phyloP scores from a whole-genome alignment of 2,329 filamentous ascomycete species.

The Xylariales sp. region DNA sequence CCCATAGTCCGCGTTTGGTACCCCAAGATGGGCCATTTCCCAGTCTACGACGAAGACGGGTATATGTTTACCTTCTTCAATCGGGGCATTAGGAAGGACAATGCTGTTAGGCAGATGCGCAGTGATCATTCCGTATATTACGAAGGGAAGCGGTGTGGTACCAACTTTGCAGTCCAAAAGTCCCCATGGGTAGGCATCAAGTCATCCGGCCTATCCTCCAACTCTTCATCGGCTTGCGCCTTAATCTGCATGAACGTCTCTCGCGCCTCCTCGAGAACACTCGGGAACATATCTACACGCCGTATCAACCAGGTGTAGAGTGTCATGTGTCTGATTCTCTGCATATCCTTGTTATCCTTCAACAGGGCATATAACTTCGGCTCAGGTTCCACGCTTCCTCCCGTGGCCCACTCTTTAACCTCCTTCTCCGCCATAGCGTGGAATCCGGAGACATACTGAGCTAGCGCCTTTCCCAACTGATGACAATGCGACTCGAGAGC shows the following conservation, averaged over 20 bases:
- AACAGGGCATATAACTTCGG: neutral
- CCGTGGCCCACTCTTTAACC: too few species aligned
- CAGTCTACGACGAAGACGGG: slow-evolving; percentile 52
- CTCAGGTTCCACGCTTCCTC: too few species aligned
- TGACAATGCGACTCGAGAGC: slow-evolving; percentile 29
- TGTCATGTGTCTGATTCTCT: slow-evolving; percentile 44
- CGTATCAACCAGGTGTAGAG: slow-evolving; percentile 44
- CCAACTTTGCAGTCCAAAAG: slow-evolving; percentile 58
- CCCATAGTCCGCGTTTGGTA: slow-evolving; percentile 47
- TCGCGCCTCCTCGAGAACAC: slow-evolving; percentile 37
- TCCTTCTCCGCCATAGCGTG: slow-evolving; percentile 37
- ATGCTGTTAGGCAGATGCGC: slow-evolving; percentile 39
- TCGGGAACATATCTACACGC: slow-evolving; percentile 38
- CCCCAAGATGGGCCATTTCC: slow-evolving; percentile 50
- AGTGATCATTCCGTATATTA: slow-evolving; percentile 28
- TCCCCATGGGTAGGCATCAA: slow-evolving; percentile 50
- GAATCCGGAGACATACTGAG: slow-evolving; percentile 48
- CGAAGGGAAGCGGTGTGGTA: slow-evolving; percentile 41
- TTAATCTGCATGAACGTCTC: slow-evolving; percentile 40
- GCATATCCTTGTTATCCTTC: slow-evolving; percentile 39
- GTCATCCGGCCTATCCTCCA: slow-evolving; percentile 16
- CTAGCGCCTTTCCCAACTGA: slow-evolving; percentile 42
- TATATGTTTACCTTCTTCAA: slow-evolving; percentile 24
- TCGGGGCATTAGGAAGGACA: slow-evolving; percentile 35
- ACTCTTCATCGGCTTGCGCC: slow-evolving; percentile 32